Base-by-base conservation (phyloP, 345 rosid species). In the Eucalyptus cloeziana region DNA sequence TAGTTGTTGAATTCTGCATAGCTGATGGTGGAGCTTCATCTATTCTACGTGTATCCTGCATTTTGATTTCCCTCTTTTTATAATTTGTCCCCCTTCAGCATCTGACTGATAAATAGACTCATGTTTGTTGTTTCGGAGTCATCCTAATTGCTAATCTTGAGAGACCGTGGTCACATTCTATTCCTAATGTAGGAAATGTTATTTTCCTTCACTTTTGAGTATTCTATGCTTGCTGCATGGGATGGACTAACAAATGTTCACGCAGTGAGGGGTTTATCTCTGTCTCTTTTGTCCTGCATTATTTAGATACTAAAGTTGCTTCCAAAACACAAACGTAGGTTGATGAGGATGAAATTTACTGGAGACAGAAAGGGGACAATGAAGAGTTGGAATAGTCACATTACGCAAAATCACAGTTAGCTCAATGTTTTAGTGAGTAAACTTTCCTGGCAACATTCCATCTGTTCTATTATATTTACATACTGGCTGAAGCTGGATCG, bases 341-440 rank as follows among this genome's bases (percentile, higher is more conserved):
- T 93, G 95, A 96, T 89, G 97, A 95, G 95, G 97, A 97, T 95
- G 98, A 94, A 91, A 92, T 95, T 92, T 94, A 94, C 90, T 91
- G 97, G 97, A 95, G 96, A 92, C 91, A 91, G 93, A 93, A 95
- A 93, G 93, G 95, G 94, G 93, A 93, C 79, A 91, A 91, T 92
- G 93, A 96, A 92, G 96, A 94, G 94, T 95, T 94, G 95, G 94
- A 94, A 93, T 94, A 96, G 94, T 81, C 96, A 91, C 93, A 89
- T 89, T 94, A 93, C 87, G 92, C 95, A 87, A 91, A 94, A 90
- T 92, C 94, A 43, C 96, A 94, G 89, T 91, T 94, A 47, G 91
- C 97, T 95, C 95, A 88, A 91, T 94, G 96, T 92, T 94, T 95
- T 93, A 92, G 95, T 94, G 92, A 97, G 98, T 93, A 88, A 24